Evolutionary conservation across 2,329 filamentous ascomycete genomes (phyloP).

Genomic region (Sclerotinia sclerotiorum): DNA sequence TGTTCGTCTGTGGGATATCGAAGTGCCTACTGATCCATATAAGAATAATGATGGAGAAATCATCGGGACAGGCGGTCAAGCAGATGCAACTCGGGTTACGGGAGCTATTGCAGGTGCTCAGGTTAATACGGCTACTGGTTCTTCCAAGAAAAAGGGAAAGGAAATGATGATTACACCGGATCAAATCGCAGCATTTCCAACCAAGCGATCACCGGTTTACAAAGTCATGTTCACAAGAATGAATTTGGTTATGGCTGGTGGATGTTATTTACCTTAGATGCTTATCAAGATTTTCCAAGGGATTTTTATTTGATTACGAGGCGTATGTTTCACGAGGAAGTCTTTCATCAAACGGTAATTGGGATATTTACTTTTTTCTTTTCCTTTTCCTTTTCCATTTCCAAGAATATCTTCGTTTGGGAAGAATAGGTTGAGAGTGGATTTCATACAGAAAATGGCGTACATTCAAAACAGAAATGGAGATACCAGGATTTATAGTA

Average conservation of each 20-base stretch:
- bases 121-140: slow-evolving; percentile 38
- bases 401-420: background rate
- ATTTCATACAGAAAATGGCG: background rate
- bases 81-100: slow-evolving; percentile 52
- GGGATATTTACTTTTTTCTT: background rate
- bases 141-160: slow-evolving; percentile 74
- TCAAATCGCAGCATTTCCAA: slow-evolving; percentile 91
- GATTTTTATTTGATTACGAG: background rate
- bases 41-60: slow-evolving; percentile 51
- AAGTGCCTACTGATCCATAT: slow-evolving; percentile 65
- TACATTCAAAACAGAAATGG: background rate
- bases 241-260: slow-evolving; percentile 88
- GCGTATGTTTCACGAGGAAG: background rate
- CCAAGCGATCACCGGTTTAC: slow-evolving; percentile 93
- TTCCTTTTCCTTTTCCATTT: background rate
- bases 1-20: slow-evolving; percentile 90
- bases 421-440: background rate
- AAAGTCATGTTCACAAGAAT: slow-evolving; percentile 92
- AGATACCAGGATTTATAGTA: background rate
- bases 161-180: slow-evolving; percentile 88
- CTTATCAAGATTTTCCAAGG: background rate
- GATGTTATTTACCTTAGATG: slow-evolving; percentile 53
- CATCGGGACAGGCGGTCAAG: slow-evolving; percentile 45
- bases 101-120: slow-evolving; percentile 34
- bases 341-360: background rate